Evolutionary conservation across 2,329 filamentous ascomycete genomes (phyloP).

Genomic region (Calonectria naviculata): DNA sequence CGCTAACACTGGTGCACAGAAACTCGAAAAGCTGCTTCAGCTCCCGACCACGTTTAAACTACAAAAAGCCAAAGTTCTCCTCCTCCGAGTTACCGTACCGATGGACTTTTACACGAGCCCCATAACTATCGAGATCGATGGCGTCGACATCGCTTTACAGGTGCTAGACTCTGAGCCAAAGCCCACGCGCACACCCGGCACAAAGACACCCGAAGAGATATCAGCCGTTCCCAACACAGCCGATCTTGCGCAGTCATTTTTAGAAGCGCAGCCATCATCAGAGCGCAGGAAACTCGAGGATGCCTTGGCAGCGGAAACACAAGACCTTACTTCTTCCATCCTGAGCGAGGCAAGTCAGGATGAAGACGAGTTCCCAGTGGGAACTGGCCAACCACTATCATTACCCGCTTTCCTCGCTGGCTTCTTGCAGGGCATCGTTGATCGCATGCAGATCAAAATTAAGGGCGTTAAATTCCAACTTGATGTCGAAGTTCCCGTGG

Average conservation of each 20-base stretch:
- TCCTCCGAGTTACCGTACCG: constrained; percentile 85
- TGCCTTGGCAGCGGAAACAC: constrained; percentile 71
- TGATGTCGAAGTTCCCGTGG: constrained; percentile 67
- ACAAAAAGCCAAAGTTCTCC: constrained; percentile 77
- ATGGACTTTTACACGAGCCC: constrained; percentile 89
- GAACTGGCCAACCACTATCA: constrained; percentile 77
- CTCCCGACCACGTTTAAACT: constrained; percentile 80
- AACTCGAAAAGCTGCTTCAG: constrained; percentile 79
- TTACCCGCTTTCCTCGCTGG: constrained; percentile 77
- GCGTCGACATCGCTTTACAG: constrained; percentile 77
- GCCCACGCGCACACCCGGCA: constrained; percentile 52
- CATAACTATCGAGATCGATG: constrained; percentile 84
- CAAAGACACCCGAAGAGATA: constrained; percentile 39
- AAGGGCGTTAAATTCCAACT: constrained; percentile 74
- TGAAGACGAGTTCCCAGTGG: constrained; percentile 70
- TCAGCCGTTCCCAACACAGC: constrained; percentile 72
- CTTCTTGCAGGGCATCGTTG: constrained; percentile 79
- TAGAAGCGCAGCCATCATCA: constrained; percentile 75
- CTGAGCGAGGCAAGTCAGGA: constrained; percentile 69
- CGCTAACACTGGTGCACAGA: constrained; percentile 63
- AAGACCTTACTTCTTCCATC: constrained; percentile 71
- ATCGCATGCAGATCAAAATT: constrained; percentile 76
- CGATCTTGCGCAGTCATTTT: constrained; percentile 81
- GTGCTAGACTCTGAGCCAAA: constrained; percentile 53
- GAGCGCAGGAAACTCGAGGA: constrained; percentile 77